Conservation (phyloP, 257 asterid genomes). For the Capsicum pubescens region DNA sequence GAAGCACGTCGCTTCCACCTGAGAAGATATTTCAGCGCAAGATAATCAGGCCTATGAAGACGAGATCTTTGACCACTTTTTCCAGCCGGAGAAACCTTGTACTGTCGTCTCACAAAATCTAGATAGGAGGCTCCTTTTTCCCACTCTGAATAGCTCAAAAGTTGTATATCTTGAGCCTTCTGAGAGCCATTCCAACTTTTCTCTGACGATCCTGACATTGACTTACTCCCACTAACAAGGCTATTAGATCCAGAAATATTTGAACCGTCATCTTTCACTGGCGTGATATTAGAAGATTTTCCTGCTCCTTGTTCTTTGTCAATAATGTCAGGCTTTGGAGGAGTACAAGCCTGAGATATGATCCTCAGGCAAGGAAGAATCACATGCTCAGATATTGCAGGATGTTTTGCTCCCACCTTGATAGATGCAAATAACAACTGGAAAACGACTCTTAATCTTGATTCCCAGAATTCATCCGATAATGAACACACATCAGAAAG, state of each 20-base stretch:
- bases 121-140: slow-evolving; percentile 97
- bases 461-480: slow-evolving; percentile 98
- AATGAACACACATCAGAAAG: slow-evolving; percentile 93
- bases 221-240: slow-evolving; percentile 54
- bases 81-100: slow-evolving; percentile 79
- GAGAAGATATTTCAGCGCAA: slow-evolving; percentile 90
- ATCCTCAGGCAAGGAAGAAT: slow-evolving; percentile 96
- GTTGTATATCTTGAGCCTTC: slow-evolving; percentile 79
- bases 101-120: slow-evolving; percentile 98
- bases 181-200: slow-evolving; percentile 82
- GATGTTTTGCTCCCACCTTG: slow-evolving; percentile 96
- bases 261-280: slow-evolving; percentile 63
- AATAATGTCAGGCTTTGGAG: slow-evolving; percentile 87
- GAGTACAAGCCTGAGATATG: slow-evolving; percentile 92
- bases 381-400: slow-evolving; percentile 97
- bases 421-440: slow-evolving; percentile 92
- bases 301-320: slow-evolving; percentile 79
- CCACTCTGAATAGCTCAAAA: slow-evolving; percentile 96
- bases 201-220: slow-evolving; percentile 57
- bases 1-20: slow-evolving; percentile 90
- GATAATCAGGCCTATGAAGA: slow-evolving; percentile 72
- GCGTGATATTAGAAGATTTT: slow-evolving; percentile 62
- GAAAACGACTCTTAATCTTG: slow-evolving; percentile 88
- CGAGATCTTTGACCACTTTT: slow-evolving; percentile 84
- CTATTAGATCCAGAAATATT: slow-evolving; percentile 64